phyloP scores from a whole-genome alignment of 306 rosid genomes.

The Begonia fuchsioides region DNA sequence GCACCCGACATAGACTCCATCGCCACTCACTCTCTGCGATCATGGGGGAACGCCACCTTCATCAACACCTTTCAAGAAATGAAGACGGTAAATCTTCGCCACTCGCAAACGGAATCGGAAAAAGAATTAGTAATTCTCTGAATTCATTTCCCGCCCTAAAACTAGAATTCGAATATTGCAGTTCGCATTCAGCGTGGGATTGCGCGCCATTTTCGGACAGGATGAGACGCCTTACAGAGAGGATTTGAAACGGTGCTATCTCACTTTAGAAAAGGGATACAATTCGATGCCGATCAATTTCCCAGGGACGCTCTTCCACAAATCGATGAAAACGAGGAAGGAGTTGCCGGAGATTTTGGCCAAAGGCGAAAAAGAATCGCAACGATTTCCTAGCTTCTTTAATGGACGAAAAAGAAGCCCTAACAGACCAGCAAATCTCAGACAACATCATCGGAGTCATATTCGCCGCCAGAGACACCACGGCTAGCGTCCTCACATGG shows the following conservation, averaged over 20 bases:
- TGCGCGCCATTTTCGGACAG: slow-evolving; percentile 74
- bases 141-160: not conserved
- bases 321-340: slow-evolving; percentile 81
- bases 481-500: slow-evolving; percentile 96
- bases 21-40: slow-evolving; percentile 40
- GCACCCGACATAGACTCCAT: slow-evolving; percentile 53
- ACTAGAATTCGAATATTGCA: slow-evolving; percentile 15
- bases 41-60: slow-evolving; percentile 40
- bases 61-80: slow-evolving; percentile 82
- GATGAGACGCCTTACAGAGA: slow-evolving; percentile 64
- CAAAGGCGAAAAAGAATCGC: slow-evolving; percentile 33
- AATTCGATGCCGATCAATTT: slow-evolving; percentile 90
- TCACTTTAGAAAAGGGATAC: slow-evolving; percentile 73
- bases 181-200: slow-evolving; percentile 83
- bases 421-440: slow-evolving; percentile 76
- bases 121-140: not conserved
- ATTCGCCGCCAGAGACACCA: slow-evolving; percentile 94
- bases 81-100: slow-evolving; percentile 75
- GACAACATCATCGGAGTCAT: slow-evolving; percentile 90
- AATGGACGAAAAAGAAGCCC: slow-evolving; percentile 72
- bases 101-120: not conserved
- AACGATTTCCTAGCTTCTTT: slow-evolving; percentile 67
- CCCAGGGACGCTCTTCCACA: slow-evolving; percentile 76
- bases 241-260: slow-evolving; percentile 69
- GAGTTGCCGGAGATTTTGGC: slow-evolving; percentile 67